A percentile compares a stretch with the other conserved stretches of the same genome.
phyloP scores from a whole-genome alignment of 1,139 yeast species.

The Pichia sp. region DNA sequence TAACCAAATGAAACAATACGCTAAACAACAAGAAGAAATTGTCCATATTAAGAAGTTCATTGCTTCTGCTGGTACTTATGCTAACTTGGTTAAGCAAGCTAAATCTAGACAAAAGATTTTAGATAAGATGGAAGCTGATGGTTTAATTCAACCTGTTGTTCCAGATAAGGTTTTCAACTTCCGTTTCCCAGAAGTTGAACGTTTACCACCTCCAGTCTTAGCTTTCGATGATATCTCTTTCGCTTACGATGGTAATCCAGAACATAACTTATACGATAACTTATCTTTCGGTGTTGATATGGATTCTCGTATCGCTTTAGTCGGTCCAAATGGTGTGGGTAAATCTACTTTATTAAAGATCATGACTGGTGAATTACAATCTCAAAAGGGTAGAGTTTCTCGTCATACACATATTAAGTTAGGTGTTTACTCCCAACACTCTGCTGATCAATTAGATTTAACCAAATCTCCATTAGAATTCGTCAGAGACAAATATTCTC shows the following conservation, averaged over 20 bases:
- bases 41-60: conserved; percentile 97
- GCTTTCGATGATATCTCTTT: conserved; percentile 95
- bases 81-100: conserved; percentile 98
- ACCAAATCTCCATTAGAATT: conserved; percentile 95
- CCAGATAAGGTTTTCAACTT: conserved; percentile 92
- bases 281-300: conserved; percentile 98
- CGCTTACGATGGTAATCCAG: conserved; percentile 84
- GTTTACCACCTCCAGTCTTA: conserved; percentile 98
- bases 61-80: conserved; percentile 99
- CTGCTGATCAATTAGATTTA: conserved; percentile 96
- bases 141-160: conserved; percentile 89
- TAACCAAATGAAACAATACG: conserved; percentile 97
- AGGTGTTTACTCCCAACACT: conserved; percentile 99
- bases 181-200: conserved; percentile 94
- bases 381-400: conserved; percentile 93
- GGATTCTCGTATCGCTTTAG: conserved; percentile 98
- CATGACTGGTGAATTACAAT: conserved; percentile 91
- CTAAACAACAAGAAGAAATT: conserved; percentile 98
- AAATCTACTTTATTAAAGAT: conserved; percentile 93
- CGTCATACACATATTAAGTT: conserved; percentile 97
- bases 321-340: conserved; percentile 99
- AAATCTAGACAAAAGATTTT: conserved; percentile 98
- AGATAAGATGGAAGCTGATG: conserved; percentile 99
- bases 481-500: conserved; percentile 89
- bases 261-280: conserved; percentile 85